These are phyloP conservation scores for Polyporus arcularius DNA, from an alignment of 768 basidiomycete genomes.

Conservation along the genomic window DNA sequence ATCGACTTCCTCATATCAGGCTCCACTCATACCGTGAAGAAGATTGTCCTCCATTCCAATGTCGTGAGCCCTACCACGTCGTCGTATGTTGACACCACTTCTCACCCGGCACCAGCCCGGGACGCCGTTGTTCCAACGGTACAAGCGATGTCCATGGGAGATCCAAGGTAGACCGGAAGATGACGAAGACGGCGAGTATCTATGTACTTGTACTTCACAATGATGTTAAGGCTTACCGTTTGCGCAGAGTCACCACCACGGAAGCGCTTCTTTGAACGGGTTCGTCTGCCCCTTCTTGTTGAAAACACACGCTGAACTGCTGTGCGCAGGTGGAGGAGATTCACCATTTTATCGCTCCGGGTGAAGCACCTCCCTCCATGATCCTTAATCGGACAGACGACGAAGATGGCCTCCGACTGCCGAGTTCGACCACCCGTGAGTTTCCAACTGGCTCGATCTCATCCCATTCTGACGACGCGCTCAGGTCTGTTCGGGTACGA, in stretches of 20 bases:
- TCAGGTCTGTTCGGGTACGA: constrained; percentile 73
- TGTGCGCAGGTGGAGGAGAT: constrained; percentile 68
- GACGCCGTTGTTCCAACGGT: constrained; percentile 84
- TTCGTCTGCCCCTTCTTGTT: constrained; percentile 29
- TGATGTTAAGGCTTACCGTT: background rate
- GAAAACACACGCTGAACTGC: background rate
- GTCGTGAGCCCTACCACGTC: constrained; percentile 51
- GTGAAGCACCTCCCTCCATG: constrained; percentile 80
- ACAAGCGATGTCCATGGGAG: constrained; percentile 92
- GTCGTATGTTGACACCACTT: background rate
- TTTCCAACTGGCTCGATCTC: constrained; percentile 4
- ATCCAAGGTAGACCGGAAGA: constrained; percentile 79
- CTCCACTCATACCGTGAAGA: constrained; percentile 69
- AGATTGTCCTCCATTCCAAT: constrained; percentile 88
- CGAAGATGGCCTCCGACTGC: constrained; percentile 68
- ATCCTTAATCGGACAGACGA: constrained; percentile 77
- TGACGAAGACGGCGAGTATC: constrained; percentile 69
- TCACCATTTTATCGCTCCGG: constrained; percentile 73
- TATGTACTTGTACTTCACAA: background rate
- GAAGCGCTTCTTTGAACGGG: constrained; percentile 72
- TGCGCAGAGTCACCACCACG: constrained; percentile 68
- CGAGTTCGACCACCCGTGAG: constrained; percentile 70
- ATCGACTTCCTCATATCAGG: constrained; percentile 84
- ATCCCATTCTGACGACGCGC: constrained; percentile 9
- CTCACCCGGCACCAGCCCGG: constrained; percentile 62